Evolutionary conservation across 768 basidiomycete species (phyloP), one percentile per base, ranked within the genome.

Genomic region (Fomitopsis serialis): DNA sequence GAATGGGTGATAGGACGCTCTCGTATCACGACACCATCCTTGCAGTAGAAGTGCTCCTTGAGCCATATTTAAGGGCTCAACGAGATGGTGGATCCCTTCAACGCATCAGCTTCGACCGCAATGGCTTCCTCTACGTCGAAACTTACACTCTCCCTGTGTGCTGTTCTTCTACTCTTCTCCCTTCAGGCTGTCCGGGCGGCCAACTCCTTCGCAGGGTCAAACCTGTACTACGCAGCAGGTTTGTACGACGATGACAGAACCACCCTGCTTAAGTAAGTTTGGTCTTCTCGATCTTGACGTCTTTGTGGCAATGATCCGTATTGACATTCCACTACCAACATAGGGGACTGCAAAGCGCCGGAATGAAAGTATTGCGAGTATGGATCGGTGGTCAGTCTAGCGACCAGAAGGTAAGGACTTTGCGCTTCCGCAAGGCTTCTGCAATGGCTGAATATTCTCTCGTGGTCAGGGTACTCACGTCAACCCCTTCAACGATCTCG

Each of bases 401-500:
- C 13, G 40, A 52, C 19, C 60, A 56, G 44, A 65, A 60, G 59
- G 61, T 60, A 43, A 22, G 6, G 40, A 17, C 11, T 5, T 32
- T 32, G 6, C 29, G 11, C 29, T 32, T 12, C 17, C 2, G 29
- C 47, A 9, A 1, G 40, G 11, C 10, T 6, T 8, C n/a, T 19
- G 44, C 25, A 45, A 24, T 40, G 15, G 15, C n/a, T 24, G n/a
- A 44, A 6, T 17, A 49, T 7, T 49, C 36, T 35, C 21, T 19
- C n/a, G n/a, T n/a, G n/a, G n/a, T 25, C 25, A 66, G 61, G 63
- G 59, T 13, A 66, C 63, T 2, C 61, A 58, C 46, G 61, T 68
- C 49, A 58, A 57, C 43, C 47, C 59, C 2, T 69, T 68, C 48
- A 63, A 61, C 1, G 69, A 69, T 53, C 62, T 73, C 15, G 72